Percentiles rank a stretch among this genome's conserved stretches.
phyloP scores from a whole-genome alignment of 2,329 filamentous ascomycete genomes.

The Graphium sp. region DNA sequence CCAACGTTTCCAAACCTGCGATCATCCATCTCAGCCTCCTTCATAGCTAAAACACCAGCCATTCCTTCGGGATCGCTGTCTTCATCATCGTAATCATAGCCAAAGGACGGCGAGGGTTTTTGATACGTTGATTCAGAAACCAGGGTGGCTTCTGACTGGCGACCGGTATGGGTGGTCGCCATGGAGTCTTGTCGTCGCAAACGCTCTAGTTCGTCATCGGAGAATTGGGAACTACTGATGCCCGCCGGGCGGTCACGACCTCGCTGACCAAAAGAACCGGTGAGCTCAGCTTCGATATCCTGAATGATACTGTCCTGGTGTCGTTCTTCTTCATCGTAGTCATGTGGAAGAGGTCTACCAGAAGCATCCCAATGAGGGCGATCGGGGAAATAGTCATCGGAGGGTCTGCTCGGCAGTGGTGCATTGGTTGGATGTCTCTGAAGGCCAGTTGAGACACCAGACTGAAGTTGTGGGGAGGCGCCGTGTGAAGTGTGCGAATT shows the following conservation, averaged over 20 bases:
- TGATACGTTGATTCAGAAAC: not conserved
- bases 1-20: too few species aligned
- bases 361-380: too few species aligned
- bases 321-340: conserved; percentile 18
- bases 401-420: conserved; percentile 36
- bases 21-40: conserved; percentile 66
- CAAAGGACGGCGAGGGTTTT: not conserved
- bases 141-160: conserved; percentile 3
- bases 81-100: conserved; percentile 29
- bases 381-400: too few species aligned
- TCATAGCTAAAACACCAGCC: conserved; percentile 69
- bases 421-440: conserved; percentile 42
- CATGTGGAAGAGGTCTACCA: too few species aligned
- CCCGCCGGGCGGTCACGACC: conserved; percentile 20
- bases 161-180: too few species aligned
- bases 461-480: conserved; percentile 17
- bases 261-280: conserved; percentile 14
- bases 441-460: conserved; percentile 16
- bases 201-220: conserved; percentile 26
- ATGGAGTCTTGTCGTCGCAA: conserved; percentile 32
- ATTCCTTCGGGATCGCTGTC: conserved; percentile 82
- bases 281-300: conserved; percentile 38
- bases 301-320: conserved; percentile 37
- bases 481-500: conserved; percentile 31
- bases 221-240: conserved; percentile 24